These are phyloP conservation scores for Boletus rubescentipes DNA, from an alignment of 768 basidiomycete genomes.

Conservation along the genomic window DNA sequence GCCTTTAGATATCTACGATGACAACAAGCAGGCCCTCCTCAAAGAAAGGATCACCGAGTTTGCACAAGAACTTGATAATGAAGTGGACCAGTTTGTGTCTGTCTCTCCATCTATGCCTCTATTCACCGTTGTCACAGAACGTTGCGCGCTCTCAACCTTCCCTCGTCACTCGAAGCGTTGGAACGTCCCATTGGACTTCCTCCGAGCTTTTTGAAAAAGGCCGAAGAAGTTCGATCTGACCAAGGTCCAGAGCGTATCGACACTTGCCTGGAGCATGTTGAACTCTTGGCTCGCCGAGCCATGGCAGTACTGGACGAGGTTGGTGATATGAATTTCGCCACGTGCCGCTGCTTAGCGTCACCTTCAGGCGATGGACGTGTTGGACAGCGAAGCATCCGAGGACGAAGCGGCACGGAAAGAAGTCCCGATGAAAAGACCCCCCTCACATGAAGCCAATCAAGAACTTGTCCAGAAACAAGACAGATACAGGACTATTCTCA, in stretches of 20 bases:
- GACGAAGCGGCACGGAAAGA: constrained; percentile 69
- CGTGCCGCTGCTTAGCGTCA: background rate
- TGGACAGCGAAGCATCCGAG: constrained; percentile 89
- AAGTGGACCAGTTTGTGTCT: constrained; percentile 54
- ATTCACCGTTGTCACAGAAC: constrained; percentile 42
- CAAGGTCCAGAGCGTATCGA: constrained; percentile 75
- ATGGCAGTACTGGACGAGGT: constrained; percentile 74
- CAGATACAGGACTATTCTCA: constrained; percentile 70
- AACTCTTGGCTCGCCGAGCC: constrained; percentile 62
- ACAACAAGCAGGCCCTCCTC: constrained; percentile 71
- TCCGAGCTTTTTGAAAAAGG: constrained; percentile 80
- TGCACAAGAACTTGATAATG: constrained; percentile 61
- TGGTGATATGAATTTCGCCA: constrained; percentile 5
- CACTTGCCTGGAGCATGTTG: constrained; percentile 69
- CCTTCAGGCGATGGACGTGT: constrained; percentile 75
- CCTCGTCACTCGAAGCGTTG: constrained; percentile 82
- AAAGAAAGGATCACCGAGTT: constrained; percentile 62
- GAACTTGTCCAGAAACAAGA: constrained; percentile 69
- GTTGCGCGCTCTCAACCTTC: constrained; percentile 72
- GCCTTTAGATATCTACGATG: constrained; percentile 75
- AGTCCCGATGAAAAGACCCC: constrained; percentile 46
- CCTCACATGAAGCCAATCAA: constrained; percentile 78
- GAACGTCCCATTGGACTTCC: constrained; percentile 87
- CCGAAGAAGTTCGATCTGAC: constrained; percentile 78
- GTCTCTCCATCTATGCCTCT: background rate